phyloP scores from a whole-genome alignment of 805 yeast species.

The Kregervanrija fluxuum region DNA sequence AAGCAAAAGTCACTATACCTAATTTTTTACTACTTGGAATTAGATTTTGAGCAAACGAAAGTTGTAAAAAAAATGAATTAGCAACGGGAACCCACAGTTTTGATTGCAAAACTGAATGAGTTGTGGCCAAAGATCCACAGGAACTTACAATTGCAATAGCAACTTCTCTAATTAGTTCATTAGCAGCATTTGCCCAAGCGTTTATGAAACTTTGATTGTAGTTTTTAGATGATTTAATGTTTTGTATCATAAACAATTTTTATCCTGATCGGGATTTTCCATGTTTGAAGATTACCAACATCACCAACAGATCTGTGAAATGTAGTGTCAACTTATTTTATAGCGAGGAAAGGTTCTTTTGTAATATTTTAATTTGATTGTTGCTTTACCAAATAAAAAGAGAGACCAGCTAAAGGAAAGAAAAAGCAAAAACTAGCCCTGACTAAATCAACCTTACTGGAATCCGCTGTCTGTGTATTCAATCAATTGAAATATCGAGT shows the following conservation, averaged over 20 bases:
- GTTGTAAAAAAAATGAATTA: constrained; percentile 23
- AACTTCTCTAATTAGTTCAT: constrained; percentile 21
- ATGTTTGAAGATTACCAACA: constrained; percentile 20
- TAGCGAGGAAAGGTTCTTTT: too few relatives aligned
- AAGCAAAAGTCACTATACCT: constrained; percentile 27
- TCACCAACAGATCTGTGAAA: constrained; percentile 26
- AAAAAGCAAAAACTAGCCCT: too few relatives aligned
- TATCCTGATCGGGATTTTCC: constrained; percentile 19
- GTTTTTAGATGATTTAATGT: constrained; percentile 12
- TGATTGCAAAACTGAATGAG: constrained; percentile 19
- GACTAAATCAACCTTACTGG: too few relatives aligned
- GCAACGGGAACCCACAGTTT: constrained; percentile 24
- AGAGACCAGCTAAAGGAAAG: too few relatives aligned
- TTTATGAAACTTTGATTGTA: constrained; percentile 18
- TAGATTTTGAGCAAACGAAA: constrained; percentile 19
- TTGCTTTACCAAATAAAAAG: too few relatives aligned
- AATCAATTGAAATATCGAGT: too few relatives aligned
- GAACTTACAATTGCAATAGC: constrained; percentile 28
- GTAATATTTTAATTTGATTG: too few relatives aligned
- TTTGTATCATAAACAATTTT: constrained; percentile 19
- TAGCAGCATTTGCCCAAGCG: constrained; percentile 22
- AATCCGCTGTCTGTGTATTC: too few relatives aligned
- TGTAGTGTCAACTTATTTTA: too few relatives aligned
- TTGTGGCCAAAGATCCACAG: constrained; percentile 28
- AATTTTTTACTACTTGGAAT: constrained; percentile 16